Percentiles rank a stretch among this genome's conserved stretches.
Evolutionary conservation across 2,329 filamentous ascomycete genomes (phyloP).

Genomic region (Cladosporium sp.): DNA sequence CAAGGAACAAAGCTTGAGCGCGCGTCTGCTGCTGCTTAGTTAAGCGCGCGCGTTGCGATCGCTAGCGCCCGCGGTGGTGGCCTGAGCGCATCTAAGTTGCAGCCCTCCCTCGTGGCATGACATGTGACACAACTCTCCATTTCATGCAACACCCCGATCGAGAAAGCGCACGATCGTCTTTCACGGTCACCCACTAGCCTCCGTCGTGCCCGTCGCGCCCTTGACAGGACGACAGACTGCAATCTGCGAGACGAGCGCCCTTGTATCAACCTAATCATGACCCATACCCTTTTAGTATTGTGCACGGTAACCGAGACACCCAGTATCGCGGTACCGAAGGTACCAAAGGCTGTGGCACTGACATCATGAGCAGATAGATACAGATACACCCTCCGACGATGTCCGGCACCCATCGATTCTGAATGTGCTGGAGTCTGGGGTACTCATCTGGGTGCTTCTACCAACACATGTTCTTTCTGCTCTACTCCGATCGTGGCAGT

Average conservation of each 20-base stretch:
- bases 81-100: neutral
- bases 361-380: neutral
- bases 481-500: neutral
- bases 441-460: neutral
- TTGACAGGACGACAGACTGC: neutral
- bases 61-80: neutral
- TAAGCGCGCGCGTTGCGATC: neutral
- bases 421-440: neutral
- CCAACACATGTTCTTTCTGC: neutral
- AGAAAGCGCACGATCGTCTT: conserved; percentile 1
- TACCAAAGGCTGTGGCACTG: neutral
- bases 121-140: neutral
- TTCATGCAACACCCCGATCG: neutral
- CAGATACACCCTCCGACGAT: neutral
- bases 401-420: neutral
- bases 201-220: neutral
- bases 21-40: neutral
- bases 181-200: conserved; percentile 1
- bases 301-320: neutral
- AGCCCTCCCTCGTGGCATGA: neutral
- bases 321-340: neutral
- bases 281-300: neutral
- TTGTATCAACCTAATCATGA: neutral
- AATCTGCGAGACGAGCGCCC: neutral
- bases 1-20: neutral